Base-by-base conservation (phyloP, 2,329 filamentous ascomycete species). In the Nannizziopsis arthrosporioides region DNA sequence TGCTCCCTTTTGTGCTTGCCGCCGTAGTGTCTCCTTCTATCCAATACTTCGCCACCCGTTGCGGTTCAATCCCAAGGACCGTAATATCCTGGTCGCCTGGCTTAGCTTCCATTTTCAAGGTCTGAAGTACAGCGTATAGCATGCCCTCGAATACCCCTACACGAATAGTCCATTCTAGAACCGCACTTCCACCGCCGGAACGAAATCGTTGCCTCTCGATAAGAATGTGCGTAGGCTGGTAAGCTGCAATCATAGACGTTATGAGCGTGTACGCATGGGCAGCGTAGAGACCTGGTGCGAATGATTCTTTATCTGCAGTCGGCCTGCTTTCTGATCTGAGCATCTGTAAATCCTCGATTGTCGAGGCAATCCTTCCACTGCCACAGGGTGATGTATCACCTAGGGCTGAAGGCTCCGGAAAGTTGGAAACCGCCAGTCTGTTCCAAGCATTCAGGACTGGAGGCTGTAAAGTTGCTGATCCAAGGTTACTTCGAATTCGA, bases 131-230 rank as follows among this genome's bases (percentile, higher is more conserved):
- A 7, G 82, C 82, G 69, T 88, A 84, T 0, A 93, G 66, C 80
- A 92, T 92, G 3, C 80, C 78, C 63, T 93, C 86, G 17, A 93
- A 74, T 57, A 84, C 81, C 55, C 90, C 90, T 7, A 93, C 85
- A 1, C 85, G 73, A 36, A 92, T 62, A 2, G 85, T 90, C 86
- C 86, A 93, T 64, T 93, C 85, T 51, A 81, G 77, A 1, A 93
- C 79, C 0, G 79, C 75, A 0, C 76, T 67, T 0, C 68, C 73
- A 7, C 82, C 77, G n/a, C 73, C 74, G 2, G 78, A 81, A 2
- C 86, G 80, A 48, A 72, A 81, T 9, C 78, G 71, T 55, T 82
- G 78, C 1, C 76, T 70, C 57, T 82, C 78, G 49, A 93, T 87
- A 1, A 92, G 68, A 27, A 93, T 71, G 45, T 83, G 74, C 2